phyloP scores from a whole-genome alignment of 371 early-diverging fungal species.

The Mucor lusitanicus region DNA sequence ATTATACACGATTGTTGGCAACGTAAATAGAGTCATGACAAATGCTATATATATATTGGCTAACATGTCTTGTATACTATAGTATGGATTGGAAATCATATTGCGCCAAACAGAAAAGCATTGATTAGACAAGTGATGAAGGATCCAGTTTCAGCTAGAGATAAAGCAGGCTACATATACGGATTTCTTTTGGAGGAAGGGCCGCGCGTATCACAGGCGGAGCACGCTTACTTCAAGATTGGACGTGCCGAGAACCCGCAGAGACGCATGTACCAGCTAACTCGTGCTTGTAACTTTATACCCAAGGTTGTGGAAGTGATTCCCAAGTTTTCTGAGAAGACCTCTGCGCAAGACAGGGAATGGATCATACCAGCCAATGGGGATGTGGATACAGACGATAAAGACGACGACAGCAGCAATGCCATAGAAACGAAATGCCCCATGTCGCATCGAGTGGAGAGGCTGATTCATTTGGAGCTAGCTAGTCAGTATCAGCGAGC shows the following conservation, averaged over 20 bases:
- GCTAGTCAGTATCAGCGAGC: slow-evolving; percentile 24
- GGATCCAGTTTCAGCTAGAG: slow-evolving; percentile 44
- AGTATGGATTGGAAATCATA: slow-evolving; percentile 34
- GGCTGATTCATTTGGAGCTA: slow-evolving; percentile 59
- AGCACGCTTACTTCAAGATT: slow-evolving; percentile 54
- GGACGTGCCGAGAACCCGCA: slow-evolving; percentile 53
- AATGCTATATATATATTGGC: neutral
- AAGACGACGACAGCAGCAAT: neutral
- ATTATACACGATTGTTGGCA: slow-evolving; percentile 20
- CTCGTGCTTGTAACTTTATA: slow-evolving; percentile 41
- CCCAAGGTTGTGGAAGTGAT: slow-evolving; percentile 52
- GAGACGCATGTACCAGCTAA: slow-evolving; percentile 55
- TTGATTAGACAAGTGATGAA: slow-evolving; percentile 40
- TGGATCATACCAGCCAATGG: slow-evolving; percentile 13
- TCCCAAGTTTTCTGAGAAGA: slow-evolving; percentile 27
- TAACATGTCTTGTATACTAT: neutral
- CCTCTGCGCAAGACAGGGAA: slow-evolving; percentile 17
- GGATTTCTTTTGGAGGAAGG: slow-evolving; percentile 41
- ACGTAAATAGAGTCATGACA: slow-evolving; percentile 1
- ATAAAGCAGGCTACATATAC: slow-evolving; percentile 57
- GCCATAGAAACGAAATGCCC: slow-evolving; percentile 36
- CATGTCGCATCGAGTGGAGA: slow-evolving; percentile 51
- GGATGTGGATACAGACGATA: slow-evolving; percentile 15
- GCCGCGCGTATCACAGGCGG: slow-evolving; percentile 29
- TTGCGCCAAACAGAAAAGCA: slow-evolving; percentile 2